Conservation (phyloP, 2,329 filamentous ascomycete species). For the Lachnellula arida region DNA sequence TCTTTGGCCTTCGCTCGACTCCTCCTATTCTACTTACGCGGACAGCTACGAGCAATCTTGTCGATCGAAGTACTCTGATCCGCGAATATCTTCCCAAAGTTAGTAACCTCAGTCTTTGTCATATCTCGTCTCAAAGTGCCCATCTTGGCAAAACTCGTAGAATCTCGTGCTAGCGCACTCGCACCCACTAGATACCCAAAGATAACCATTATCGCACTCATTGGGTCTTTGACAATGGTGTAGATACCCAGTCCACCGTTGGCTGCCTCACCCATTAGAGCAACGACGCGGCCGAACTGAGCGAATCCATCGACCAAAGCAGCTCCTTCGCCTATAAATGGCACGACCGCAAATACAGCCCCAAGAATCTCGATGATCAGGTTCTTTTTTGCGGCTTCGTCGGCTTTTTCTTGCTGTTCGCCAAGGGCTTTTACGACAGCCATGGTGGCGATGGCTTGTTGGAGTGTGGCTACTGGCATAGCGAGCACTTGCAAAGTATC, state of each 20-base stretch:
- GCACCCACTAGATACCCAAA: neutral
- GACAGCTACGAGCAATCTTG: neutral
- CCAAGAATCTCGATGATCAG: conserved; percentile 35
- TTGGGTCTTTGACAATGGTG: conserved; percentile 23
- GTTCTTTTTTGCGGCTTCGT: conserved; percentile 14
- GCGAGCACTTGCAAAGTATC: conserved; percentile 9
- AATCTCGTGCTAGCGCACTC: neutral
- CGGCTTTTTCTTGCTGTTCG: conserved; percentile 15
- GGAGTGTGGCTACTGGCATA: conserved; percentile 27
- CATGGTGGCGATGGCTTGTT: conserved; percentile 28
- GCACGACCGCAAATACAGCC: conserved; percentile 45
- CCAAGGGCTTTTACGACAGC: conserved; percentile 25
- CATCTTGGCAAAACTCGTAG: neutral
- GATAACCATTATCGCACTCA: conserved; percentile 28
- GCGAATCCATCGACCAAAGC: conserved; percentile 23
- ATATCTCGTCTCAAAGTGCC: neutral
- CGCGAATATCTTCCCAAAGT: neutral
- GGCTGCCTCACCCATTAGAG: conserved; percentile 22
- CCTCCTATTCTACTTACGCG: too few relatives aligned
- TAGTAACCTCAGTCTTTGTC: neutral
- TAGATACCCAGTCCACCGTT: conserved; percentile 15
- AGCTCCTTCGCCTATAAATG: conserved; percentile 44
- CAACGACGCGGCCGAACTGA: conserved; percentile 9
- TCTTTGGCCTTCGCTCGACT: too few relatives aligned
- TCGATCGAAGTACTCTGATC: neutral